Percentiles rank a stretch among this genome's conserved stretches.
Evolutionary conservation across 768 basidiomycete genomes (phyloP).

Genomic region (Galerina sulciceps): DNA sequence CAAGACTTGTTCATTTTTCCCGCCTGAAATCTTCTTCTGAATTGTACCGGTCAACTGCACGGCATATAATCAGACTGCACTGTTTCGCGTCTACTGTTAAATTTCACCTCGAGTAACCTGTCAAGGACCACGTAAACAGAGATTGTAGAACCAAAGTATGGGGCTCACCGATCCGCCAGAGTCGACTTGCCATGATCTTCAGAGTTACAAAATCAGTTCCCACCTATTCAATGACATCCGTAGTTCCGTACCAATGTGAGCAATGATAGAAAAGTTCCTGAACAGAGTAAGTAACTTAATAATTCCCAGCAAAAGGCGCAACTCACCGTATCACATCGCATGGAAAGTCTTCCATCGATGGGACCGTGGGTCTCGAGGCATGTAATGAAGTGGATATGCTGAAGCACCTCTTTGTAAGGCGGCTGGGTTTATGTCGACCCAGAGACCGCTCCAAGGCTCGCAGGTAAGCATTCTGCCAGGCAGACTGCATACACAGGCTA

Average conservation of each 20-base stretch:
- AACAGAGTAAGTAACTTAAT: constrained; percentile 1
- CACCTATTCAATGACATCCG: not conserved
- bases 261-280: constrained; percentile 93
- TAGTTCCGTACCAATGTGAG: constrained; percentile 75
- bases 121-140: not conserved
- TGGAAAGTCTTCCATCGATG: constrained; percentile 65
- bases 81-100: constrained; percentile 1
- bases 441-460: constrained; percentile 25
- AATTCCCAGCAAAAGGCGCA: not conserved
- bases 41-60: constrained; percentile 88
- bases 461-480: constrained; percentile 32
- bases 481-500: constrained; percentile 24
- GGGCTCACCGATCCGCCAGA: constrained; percentile 77
- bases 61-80: constrained; percentile 1
- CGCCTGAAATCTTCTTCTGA: constrained; percentile 54
- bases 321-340: constrained; percentile 70
- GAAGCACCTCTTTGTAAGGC: constrained; percentile 11
- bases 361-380: constrained; percentile 27
- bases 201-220: not conserved
- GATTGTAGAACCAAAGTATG: constrained; percentile 6
- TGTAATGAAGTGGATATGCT: constrained; percentile 26
- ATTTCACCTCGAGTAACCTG: constrained; percentile 73
- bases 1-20: constrained; percentile 82
- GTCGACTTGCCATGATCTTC: constrained; percentile 96
- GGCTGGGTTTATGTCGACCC: not conserved